phyloP scores from a whole-genome alignment of 192 early-diverging fungal species.

The Dissophora ornata region DNA sequence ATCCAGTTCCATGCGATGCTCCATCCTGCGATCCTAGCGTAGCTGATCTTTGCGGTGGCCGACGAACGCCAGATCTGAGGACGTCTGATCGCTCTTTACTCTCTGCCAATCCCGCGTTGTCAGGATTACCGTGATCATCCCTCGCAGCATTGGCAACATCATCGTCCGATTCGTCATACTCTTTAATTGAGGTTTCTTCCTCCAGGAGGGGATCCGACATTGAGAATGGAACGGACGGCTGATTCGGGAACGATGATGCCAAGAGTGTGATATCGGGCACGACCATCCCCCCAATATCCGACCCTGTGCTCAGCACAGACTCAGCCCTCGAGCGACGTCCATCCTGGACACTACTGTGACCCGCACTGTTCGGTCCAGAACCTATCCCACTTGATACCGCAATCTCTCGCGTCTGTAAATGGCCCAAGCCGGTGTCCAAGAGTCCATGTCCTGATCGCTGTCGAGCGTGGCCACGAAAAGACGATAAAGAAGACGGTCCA shows the following conservation, averaged over 20 bases:
- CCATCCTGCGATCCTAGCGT: slow-evolving; percentile 28
- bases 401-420: slow-evolving; percentile 16
- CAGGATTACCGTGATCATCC: background rate
- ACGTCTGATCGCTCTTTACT: slow-evolving; percentile 1
- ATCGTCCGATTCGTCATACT: slow-evolving; percentile 5
- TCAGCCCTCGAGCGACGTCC: slow-evolving; percentile 42
- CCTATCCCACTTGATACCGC: slow-evolving; percentile 9
- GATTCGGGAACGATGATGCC: slow-evolving; percentile 36
- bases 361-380: slow-evolving; percentile 46
- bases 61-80: background rate
- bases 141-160: background rate
- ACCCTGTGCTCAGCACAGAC: slow-evolving; percentile 44
- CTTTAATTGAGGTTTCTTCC: background rate
- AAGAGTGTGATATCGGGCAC: slow-evolving; percentile 47
- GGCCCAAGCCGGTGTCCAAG: slow-evolving; percentile 13
- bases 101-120: background rate
- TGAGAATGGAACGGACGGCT: slow-evolving; percentile 12
- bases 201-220: slow-evolving; percentile 23
- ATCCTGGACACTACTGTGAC: slow-evolving; percentile 26
- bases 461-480: slow-evolving; percentile 18
- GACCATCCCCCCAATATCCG: slow-evolving; percentile 44
- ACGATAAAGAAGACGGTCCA: background rate
- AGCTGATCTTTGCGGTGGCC: slow-evolving; percentile 24
- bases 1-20: slow-evolving; percentile 10
- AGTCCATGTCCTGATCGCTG: slow-evolving; percentile 45